A percentile compares a stretch with the other conserved stretches of the same genome.
phyloP scores from a whole-genome alignment of 331 rosid species.

The Pyrus hybrid region DNA sequence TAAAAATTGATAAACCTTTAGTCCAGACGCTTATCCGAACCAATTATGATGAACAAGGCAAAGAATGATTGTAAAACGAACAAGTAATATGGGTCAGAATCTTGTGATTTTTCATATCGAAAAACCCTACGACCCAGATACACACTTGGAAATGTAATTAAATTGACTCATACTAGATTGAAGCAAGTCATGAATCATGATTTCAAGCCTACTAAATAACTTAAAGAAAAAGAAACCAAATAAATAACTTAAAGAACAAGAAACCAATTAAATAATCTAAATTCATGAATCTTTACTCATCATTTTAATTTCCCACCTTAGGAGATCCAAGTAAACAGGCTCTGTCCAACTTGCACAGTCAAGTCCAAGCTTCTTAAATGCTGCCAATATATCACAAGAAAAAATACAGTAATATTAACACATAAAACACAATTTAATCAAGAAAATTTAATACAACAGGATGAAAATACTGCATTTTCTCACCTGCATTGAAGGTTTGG shows the following conservation, averaged over 20 bases:
- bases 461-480: not conserved
- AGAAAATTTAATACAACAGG: not conserved
- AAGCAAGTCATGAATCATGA: not conserved
- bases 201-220: not conserved
- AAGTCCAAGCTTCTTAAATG: constrained; percentile 78
- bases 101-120: not conserved
- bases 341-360: constrained; percentile 94
- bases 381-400: constrained; percentile 29
- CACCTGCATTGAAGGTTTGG: constrained; percentile 76
- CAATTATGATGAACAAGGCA: not conserved
- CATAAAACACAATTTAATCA: not conserved
- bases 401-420: not conserved
- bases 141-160: not conserved
- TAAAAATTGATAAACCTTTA: not conserved
- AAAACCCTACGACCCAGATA: not conserved
- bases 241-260: not conserved
- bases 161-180: not conserved
- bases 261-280: not conserved
- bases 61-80: not conserved
- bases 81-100: not conserved
- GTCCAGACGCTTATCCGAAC: not conserved
- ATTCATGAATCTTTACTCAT: not conserved
- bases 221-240: not conserved
- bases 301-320: constrained; percentile 35
- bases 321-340: constrained; percentile 77